Evolutionary conservation across 129 eudicot species (phyloP), one percentile per base, ranked within the genome.

Genomic region (Chrysanthemum seticuspe): DNA sequence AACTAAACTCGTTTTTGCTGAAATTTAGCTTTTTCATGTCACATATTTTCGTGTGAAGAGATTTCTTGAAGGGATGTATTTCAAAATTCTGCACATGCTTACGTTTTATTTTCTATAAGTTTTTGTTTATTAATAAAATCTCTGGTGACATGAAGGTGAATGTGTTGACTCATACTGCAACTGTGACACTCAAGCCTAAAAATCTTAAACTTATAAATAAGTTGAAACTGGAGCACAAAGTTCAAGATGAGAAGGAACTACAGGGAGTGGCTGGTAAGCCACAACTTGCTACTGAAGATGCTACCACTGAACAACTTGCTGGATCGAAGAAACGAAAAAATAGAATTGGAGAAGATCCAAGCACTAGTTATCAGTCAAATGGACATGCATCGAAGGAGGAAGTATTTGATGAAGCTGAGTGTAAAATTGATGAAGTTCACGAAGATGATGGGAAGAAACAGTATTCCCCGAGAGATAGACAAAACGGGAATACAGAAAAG

Each of bases 101-200:
- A 36, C 6, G 45, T 36, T 36, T 0, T 36, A 36, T 1, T 36
- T 36, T 36, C n/a, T 52, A 10, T 13, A 56, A 15, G 25, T 74
- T 40, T 40, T 5, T 18, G 23, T 34, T 64, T 0, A 10, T 65
- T 65, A 52, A 69, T 69, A 21, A 50, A 34, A 14, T 14, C 21
- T 51, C 10, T 62, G 48, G 54, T 78, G 81, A 52, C 40, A 25
- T 74, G 61, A 70, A 88, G 97, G 97, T 91, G 65, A 87, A 85
- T 70, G 85, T 91, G 65, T 68, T 91, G 85, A 87, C 84, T 19
- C 97, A 91, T 61, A 86, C 85, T 14, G 71, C 79, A 36, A 82
- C 79, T 13, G 77, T 76, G 70, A 13, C 69, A 34, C 67, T 76
- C 3, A 19, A 50, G 7, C 0, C 68, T 14, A 21, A 55, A 2